These are phyloP conservation scores for Syzygium oleosum DNA, from an alignment of 345 rosid genomes.

Conservation along the genomic window DNA sequence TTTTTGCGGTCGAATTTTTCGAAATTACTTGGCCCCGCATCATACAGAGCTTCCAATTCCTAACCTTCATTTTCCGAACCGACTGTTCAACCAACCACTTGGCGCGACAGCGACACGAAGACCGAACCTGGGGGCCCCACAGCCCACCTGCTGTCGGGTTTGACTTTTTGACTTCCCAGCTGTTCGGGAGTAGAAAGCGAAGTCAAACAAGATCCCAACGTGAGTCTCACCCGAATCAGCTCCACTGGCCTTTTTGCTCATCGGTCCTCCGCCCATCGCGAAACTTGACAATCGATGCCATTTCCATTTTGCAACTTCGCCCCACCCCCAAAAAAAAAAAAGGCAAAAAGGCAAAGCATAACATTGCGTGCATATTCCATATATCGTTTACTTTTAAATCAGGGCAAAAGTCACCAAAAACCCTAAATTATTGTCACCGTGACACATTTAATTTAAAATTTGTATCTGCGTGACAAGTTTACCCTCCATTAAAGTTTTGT, in stretches of 20 bases:
- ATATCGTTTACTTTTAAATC: no score
- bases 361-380: neutral
- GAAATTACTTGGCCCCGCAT: neutral
- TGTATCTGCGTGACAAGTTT: no score
- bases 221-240: neutral
- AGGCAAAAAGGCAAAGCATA: neutral
- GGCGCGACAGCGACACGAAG: neutral
- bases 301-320: neutral
- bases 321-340: neutral
- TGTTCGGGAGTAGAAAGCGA: neutral
- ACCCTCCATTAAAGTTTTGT: no score
- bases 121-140: neutral
- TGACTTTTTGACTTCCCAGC: neutral
- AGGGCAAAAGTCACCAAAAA: no score
- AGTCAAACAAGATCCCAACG: neutral
- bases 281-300: neutral
- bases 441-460: no score
- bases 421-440: no score
- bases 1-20: neutral
- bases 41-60: neutral
- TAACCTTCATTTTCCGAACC: neutral
- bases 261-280: neutral
- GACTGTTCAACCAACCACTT: neutral
- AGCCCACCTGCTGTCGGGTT: neutral
- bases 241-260: neutral